These are phyloP conservation scores for Pleomassaria siparia DNA, from an alignment of 2,329 filamentous ascomycete genomes.

Conservation along the genomic window DNA sequence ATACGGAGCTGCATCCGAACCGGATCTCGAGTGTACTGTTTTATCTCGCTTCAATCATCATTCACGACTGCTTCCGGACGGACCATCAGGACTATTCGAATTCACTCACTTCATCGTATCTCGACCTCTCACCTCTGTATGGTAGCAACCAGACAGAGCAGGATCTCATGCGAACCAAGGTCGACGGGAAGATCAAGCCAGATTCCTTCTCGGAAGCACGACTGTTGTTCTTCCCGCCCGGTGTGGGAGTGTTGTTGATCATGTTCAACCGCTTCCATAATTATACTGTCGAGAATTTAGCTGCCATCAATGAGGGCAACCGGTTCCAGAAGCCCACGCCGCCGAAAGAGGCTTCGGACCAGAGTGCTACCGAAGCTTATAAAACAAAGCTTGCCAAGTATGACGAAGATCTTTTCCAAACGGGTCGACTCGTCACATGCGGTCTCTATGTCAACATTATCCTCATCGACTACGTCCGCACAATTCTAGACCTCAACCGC, in stretches of 20 bases:
- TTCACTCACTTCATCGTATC: constrained; percentile 71
- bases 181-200: constrained; percentile 69
- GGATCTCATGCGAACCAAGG: constrained; percentile 64
- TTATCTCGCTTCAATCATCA: constrained; percentile 70
- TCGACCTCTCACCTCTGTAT: constrained; percentile 73
- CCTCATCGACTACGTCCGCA: constrained; percentile 56
- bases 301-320: constrained; percentile 80
- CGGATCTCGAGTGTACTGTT: constrained; percentile 75
- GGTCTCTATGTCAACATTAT: constrained; percentile 58
- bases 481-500: constrained; percentile 62
- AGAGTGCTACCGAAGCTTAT: constrained; percentile 38
- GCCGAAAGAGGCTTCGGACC: constrained; percentile 44
- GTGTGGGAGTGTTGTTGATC: constrained; percentile 67
- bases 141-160: constrained; percentile 69
- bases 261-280: constrained; percentile 82
- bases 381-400: constrained; percentile 40
- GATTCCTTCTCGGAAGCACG: constrained; percentile 70
- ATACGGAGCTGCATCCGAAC: constrained; percentile 67
- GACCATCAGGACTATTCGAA: constrained; percentile 63
- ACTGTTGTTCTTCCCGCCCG: constrained; percentile 66
- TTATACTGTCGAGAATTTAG: constrained; percentile 75
- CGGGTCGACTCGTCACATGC: constrained; percentile 54
- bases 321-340: constrained; percentile 68
- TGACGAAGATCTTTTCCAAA: constrained; percentile 55
- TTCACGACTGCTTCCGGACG: constrained; percentile 65